phyloP scores from a whole-genome alignment of 495 filamentous ascomycete genomes.

The Neurospora intermedia region DNA sequence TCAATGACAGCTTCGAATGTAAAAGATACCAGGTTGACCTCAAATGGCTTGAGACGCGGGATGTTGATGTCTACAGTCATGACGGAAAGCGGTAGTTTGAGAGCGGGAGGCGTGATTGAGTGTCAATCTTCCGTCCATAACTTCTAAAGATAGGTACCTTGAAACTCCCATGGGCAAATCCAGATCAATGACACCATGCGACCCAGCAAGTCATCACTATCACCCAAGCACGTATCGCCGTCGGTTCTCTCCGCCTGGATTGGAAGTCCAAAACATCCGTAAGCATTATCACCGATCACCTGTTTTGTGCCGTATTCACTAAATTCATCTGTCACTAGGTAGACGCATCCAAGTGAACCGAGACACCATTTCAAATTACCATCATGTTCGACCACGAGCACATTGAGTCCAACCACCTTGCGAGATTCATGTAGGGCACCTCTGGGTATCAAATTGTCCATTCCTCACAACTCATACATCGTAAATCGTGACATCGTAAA shows the following conservation, averaged over 20 bases:
- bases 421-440: not conserved
- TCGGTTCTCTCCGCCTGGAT: not conserved
- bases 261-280: too few species aligned
- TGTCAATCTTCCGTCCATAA: not conserved
- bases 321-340: too few species aligned
- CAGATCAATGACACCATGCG: not conserved
- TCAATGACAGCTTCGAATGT: not conserved
- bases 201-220: not conserved
- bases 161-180: not conserved
- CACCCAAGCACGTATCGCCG: not conserved
- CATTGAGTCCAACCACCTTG: not conserved
- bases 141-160: too few species aligned
- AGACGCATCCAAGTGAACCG: not conserved
- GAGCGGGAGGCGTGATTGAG: not conserved
- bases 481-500: not conserved
- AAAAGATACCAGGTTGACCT: accelerated
- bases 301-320: too few species aligned
- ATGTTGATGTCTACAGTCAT: too few species aligned
- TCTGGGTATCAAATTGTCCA: too few species aligned
- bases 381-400: not conserved
- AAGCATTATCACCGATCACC: too few species aligned
- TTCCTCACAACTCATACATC: not conserved
- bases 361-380: not conserved
- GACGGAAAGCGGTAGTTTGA: not conserved
- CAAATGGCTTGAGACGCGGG: not conserved